Percentiles rank a stretch among this genome's conserved stretches.
These are phyloP conservation scores for Aspergillus costaricaensis DNA, from an alignment of 2,329 filamentous ascomycete genomes.

Conservation along the genomic window DNA sequence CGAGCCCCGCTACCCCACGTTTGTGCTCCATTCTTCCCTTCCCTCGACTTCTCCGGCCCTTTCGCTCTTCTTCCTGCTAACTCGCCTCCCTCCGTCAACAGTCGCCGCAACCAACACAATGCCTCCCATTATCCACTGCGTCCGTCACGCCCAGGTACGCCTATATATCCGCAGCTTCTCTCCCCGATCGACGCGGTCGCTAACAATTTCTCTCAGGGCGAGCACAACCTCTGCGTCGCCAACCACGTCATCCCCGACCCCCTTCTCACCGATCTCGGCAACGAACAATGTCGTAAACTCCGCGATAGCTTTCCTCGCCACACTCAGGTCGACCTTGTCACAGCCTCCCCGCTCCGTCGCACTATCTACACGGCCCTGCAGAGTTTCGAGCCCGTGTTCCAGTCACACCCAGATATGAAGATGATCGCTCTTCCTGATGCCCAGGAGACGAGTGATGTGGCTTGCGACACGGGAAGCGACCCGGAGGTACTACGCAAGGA, in stretches of 20 bases:
- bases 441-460: constrained; percentile 74
- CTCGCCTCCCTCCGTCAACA: neutral
- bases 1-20: constrained; percentile 7
- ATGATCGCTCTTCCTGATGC: constrained; percentile 71
- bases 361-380: constrained; percentile 77
- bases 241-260: constrained; percentile 79
- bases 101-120: constrained; percentile 24
- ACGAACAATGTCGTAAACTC: constrained; percentile 70
- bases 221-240: constrained; percentile 72
- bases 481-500: constrained; percentile 58
- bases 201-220: constrained; percentile 57
- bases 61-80: neutral
- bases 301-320: constrained; percentile 65
- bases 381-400: constrained; percentile 63
- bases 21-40: constrained; percentile 13
- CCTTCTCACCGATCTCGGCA: constrained; percentile 72
- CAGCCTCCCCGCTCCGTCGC: constrained; percentile 77
- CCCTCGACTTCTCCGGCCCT: constrained; percentile 25
- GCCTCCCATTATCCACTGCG: constrained; percentile 47
- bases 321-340: constrained; percentile 65
- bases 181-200: neutral
- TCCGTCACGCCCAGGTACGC: constrained; percentile 50
- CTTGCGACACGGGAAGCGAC: constrained; percentile 73
- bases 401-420: constrained; percentile 48
- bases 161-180: too few species aligned